phyloP scores from a whole-genome alignment of 305 asterid species.

The Fraxinus platypoda region DNA sequence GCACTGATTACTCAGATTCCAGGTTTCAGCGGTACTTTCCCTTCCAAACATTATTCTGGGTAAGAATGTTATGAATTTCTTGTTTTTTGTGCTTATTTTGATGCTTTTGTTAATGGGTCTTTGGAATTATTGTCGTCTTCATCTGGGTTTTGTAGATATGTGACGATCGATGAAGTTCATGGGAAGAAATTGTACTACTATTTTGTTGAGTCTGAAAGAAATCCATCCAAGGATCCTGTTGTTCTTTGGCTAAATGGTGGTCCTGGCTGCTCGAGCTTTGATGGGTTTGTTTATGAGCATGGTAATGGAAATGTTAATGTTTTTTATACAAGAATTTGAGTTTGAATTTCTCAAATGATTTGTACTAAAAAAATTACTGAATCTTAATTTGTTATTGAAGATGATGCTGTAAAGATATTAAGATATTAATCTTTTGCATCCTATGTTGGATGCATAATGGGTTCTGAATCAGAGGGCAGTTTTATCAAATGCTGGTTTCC shows the following conservation, averaged over 20 bases:
- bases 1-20: constrained; percentile 61
- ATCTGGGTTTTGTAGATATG: constrained; percentile 49
- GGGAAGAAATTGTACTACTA: constrained; percentile 75
- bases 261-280: constrained; percentile 98
- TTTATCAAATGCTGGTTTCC: background rate
- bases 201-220: constrained; percentile 78
- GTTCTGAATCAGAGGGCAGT: background rate
- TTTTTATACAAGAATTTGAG: constrained; percentile 8
- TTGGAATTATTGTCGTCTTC: constrained; percentile 5
- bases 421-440: background rate
- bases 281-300: constrained; percentile 91
- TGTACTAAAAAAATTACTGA: background rate
- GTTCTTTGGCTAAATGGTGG: constrained; percentile 99
- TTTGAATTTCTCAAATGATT: background rate
- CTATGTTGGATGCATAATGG: background rate
- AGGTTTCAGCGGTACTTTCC: constrained; percentile 67
- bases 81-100: background rate
- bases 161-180: constrained; percentile 58
- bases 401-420: background rate
- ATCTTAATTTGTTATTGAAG: constrained; percentile 4
- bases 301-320: constrained; percentile 41
- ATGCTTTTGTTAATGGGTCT: constrained; percentile 13
- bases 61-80: constrained; percentile 14
- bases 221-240: constrained; percentile 70
- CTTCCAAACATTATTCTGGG: constrained; percentile 75